These are phyloP conservation scores for Mycosphaerella sp. DNA, from an alignment of 2,329 filamentous ascomycete genomes.

Conservation along the genomic window DNA sequence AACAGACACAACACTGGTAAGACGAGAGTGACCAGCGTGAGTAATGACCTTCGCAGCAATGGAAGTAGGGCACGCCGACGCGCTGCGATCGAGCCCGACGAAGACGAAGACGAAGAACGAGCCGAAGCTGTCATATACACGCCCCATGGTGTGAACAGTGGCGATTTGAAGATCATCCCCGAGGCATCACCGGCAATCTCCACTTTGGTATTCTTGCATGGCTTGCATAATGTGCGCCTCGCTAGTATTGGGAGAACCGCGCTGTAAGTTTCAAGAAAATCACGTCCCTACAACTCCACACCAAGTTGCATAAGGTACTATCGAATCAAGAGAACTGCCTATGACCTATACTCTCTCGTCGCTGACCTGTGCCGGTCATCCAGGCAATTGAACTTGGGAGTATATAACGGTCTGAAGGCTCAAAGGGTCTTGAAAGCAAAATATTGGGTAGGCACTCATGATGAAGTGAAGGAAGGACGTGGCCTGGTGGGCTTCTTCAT, in stretches of 20 bases:
- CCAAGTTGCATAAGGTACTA: no score
- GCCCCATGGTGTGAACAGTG: conserved; percentile 53
- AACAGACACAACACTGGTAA: conserved; percentile 20
- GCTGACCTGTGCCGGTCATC: neutral
- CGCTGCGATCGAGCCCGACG: conserved; percentile 16
- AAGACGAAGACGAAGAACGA: conserved; percentile 30
- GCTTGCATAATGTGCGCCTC: conserved; percentile 40
- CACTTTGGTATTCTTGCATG: conserved; percentile 41
- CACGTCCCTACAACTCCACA: neutral
- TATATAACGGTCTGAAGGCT: conserved; percentile 53
- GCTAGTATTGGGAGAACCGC: conserved; percentile 27
- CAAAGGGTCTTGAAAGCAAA: conserved; percentile 48
- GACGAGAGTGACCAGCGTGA: neutral
- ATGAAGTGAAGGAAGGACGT: conserved; percentile 55
- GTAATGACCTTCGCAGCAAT: conserved; percentile 6
- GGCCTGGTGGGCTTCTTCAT: conserved; percentile 51
- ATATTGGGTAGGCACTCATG: conserved; percentile 62
- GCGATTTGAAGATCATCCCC: conserved; percentile 40
- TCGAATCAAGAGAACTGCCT: no score
- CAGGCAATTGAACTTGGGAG: conserved; percentile 56
- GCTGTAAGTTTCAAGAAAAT: conserved; percentile 29
- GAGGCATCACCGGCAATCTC: conserved; percentile 43
- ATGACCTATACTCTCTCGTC: neutral
- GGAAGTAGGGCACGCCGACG: conserved; percentile 18
- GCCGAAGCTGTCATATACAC: conserved; percentile 58